A percentile compares a stretch with the other conserved stretches of the same genome.
Conservation (phyloP, 2,329 filamentous ascomycete species). For the Scedosporium apiospermum region DNA sequence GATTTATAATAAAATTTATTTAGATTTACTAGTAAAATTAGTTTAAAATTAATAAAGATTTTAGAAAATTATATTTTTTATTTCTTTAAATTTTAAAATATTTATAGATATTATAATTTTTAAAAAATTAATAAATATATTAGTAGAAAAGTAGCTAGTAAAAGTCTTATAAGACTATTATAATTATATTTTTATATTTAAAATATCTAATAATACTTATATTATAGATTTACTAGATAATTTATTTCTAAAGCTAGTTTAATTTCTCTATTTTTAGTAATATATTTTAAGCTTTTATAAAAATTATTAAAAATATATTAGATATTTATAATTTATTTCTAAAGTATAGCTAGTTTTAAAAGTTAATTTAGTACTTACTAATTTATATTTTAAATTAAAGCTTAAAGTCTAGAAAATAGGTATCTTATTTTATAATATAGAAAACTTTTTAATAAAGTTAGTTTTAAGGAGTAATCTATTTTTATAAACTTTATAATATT, state of each 20-base stretch:
- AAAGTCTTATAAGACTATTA: too few species aligned
- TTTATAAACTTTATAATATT: neutral
- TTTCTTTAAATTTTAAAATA: neutral
- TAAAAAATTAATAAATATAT: neutral
- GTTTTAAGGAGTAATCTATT: neutral
- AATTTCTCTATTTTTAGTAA: too few species aligned
- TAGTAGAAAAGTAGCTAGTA: too few species aligned
- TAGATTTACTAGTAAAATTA: neutral
- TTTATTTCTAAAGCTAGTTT: neutral
- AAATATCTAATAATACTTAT: too few species aligned
- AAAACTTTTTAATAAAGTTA: neutral
- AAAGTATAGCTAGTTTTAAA: neutral
- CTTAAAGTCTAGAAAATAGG: neutral
- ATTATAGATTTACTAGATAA: neutral
- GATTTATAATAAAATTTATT: neutral
- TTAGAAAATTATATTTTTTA: neutral
- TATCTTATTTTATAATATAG: neutral
- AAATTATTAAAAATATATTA: neutral
- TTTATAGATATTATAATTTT: conserved; percentile 12
- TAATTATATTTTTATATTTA: too few species aligned
- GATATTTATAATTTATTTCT: neutral
- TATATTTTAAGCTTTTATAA: too few species aligned
- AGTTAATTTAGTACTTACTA: neutral
- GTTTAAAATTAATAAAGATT: neutral
- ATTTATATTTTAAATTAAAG: neutral